A percentile compares a stretch with the other conserved stretches of the same genome.
Conservation (phyloP, 139 green algal species). For the Picochlorum sp. region DNA sequence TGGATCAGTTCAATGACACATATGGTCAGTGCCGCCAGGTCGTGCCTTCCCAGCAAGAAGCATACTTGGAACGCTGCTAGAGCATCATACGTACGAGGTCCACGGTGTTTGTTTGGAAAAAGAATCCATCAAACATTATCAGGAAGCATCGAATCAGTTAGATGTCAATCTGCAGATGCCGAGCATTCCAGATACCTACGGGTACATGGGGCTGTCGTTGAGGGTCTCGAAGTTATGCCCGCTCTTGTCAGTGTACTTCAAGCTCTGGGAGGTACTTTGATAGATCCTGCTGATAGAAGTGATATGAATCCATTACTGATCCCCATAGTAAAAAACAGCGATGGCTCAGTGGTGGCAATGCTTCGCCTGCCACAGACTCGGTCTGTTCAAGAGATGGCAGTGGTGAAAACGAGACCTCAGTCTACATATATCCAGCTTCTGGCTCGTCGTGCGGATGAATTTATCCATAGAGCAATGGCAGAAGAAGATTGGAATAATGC, state of each 20-base stretch:
- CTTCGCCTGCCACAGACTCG: slow-evolving; percentile 53
- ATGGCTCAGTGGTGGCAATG: slow-evolving; percentile 41
- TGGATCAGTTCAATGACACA: too few relatives aligned
- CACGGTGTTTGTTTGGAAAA: not conserved
- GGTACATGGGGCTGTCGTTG: not conserved
- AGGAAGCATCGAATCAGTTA: too few relatives aligned
- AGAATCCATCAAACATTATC: not conserved
- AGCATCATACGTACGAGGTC: too few relatives aligned
- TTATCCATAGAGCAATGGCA: slow-evolving; percentile 58
- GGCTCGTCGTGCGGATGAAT: slow-evolving; percentile 58
- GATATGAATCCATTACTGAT: slow-evolving; percentile 67
- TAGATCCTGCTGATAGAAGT: slow-evolving; percentile 43
- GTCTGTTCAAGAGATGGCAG: slow-evolving; percentile 40
- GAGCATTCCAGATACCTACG: too few relatives aligned
- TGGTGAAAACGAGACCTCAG: slow-evolving; percentile 43
- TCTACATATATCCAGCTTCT: slow-evolving; percentile 37
- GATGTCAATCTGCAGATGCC: too few relatives aligned
- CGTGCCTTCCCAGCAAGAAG: too few relatives aligned
- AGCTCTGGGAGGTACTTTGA: slow-evolving; percentile 36
- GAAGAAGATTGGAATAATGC: slow-evolving; percentile 50
- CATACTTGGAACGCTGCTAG: too few relatives aligned
- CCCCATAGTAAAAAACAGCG: slow-evolving; percentile 35
- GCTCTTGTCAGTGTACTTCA: slow-evolving; percentile 44
- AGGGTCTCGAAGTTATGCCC: not conserved
- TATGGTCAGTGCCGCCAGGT: too few relatives aligned